Base-by-base conservation (phyloP, 495 filamentous ascomycete species). In the Xylaria bambusicola region DNA sequence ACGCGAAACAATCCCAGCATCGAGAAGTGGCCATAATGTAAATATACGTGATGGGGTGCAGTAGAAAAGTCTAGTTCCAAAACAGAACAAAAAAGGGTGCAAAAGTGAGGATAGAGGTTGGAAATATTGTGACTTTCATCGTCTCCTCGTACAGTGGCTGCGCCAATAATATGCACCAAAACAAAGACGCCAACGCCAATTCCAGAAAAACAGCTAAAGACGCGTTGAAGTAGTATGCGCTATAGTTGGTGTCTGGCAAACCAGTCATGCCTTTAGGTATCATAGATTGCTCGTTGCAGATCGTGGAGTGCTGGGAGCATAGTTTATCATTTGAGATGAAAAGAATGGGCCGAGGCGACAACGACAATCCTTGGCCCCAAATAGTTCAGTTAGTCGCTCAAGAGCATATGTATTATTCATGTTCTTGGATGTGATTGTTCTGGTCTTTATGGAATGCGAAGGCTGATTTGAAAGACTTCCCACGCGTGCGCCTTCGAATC, bases 401-500 rank as follows among this genome's bases (percentile, higher is more conserved):
- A 36, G 8, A 8, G 13, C 17, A 36, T 13, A 17, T 26, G 56
- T 10, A 24, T 63, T 55, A 68, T 41, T 71, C 68, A 51, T 68
- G 40, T 55, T 71, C 68, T 31, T 52, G 68, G 40, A 71, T 65
- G 33, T 71, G 50, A 24, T 71, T 64, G 26, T 54, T 54, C 6
- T 60, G 57, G 38, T 70, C 68, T 51, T 66, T 71, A 38, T 68
- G 65, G 33, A 66, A 60, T 17, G 40, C 55, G 20, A 71, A 68
- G 6, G 63, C 24, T 8, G 65, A 55, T 51, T 71, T 71, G 54
- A 71, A 71, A 24, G 68, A 71, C 53, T 68, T 71, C 31, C 68
- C 68, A 21, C 68, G 58, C n/a, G 68, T 71, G 12, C 68, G 68
- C 36, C 57, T 62, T 49, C 68, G 62, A 64, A 71, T 71, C 33